phyloP scores from a whole-genome alignment of 208 protist species.

The Zelonia costaricensis region DNA sequence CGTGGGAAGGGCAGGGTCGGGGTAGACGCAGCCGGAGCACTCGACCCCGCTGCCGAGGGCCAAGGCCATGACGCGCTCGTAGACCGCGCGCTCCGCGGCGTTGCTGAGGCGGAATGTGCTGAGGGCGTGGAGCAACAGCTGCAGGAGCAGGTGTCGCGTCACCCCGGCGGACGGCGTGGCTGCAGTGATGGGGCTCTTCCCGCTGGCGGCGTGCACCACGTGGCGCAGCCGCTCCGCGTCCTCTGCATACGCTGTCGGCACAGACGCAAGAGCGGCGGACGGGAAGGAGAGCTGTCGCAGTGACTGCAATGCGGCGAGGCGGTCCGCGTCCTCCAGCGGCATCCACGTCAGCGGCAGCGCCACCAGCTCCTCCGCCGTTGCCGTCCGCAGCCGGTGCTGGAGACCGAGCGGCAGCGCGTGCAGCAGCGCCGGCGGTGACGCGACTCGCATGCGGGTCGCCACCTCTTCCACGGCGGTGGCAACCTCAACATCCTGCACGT shows the following conservation, averaged over 20 bases:
- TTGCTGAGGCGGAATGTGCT: constrained; percentile 5
- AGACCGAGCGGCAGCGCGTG: constrained; percentile 41
- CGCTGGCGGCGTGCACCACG: background rate
- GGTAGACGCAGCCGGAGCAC: constrained; percentile 51
- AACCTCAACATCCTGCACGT: constrained; percentile 49
- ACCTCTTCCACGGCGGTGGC: constrained; percentile 40
- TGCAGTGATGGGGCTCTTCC: too few relatives aligned
- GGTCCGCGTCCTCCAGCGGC: constrained; percentile 34
- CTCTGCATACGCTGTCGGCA: background rate
- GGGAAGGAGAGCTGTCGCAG: background rate
- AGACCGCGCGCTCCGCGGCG: constrained; percentile 7
- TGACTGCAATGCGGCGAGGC: constrained; percentile 9
- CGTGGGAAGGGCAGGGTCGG: constrained; percentile 33
- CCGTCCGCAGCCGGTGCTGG: constrained; percentile 47
- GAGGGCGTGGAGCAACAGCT: constrained; percentile 20
- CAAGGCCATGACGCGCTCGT: constrained; percentile 33
- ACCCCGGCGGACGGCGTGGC: background rate
- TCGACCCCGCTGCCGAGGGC: constrained; percentile 64
- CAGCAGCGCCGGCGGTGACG: constrained; percentile 18
- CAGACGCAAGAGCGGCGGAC: background rate
- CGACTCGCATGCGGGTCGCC: constrained; percentile 11
- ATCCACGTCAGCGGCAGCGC: constrained; percentile 40
- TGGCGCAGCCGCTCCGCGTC: constrained; percentile 10
- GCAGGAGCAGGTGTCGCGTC: constrained; percentile 13
- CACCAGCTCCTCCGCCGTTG: constrained; percentile 58